Percentiles rank a stretch among this genome's conserved stretches.
Evolutionary conservation across 2,329 filamentous ascomycete genomes (phyloP).

Genomic region (Pseudogymnoascus destructans): DNA sequence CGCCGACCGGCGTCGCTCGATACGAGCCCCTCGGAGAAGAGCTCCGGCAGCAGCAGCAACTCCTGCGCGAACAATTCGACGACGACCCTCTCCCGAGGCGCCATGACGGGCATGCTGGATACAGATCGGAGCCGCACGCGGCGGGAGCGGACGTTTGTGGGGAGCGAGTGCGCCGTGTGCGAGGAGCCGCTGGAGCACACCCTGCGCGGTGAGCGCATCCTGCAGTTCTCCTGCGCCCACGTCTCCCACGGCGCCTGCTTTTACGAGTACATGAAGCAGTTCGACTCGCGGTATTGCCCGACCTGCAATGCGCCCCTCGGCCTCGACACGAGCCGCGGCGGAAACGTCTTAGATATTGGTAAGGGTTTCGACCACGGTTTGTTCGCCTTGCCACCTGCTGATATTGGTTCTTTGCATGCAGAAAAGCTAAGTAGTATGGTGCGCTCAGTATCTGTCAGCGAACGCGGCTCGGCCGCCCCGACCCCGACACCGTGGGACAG

Average conservation of each 20-base stretch:
- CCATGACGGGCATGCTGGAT: conserved; percentile 54
- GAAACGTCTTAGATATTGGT: conserved; percentile 90
- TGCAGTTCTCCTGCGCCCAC: conserved; percentile 94
- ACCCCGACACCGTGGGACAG: conserved; percentile 58
- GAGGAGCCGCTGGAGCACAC: conserved; percentile 96
- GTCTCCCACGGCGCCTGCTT: conserved; percentile 97
- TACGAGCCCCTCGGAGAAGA: neutral
- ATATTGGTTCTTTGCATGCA: conserved; percentile 29
- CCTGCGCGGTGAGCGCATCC: conserved; percentile 78
- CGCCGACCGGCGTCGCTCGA: neutral
- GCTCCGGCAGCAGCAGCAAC: neutral
- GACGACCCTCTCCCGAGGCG: conserved; percentile 14
- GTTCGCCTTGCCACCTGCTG: conserved; percentile 20
- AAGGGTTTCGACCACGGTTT: conserved; percentile 26
- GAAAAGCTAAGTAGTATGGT: conserved; percentile 94
- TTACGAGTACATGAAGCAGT: conserved; percentile 94
- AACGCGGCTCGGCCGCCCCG: conserved; percentile 37
- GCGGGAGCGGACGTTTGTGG: conserved; percentile 87
- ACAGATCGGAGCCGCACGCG: conserved; percentile 66
- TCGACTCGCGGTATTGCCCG: conserved; percentile 87
- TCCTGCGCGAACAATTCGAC: neutral
- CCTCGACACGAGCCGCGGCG: conserved; percentile 81
- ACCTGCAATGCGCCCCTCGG: conserved; percentile 85
- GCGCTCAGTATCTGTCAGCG: conserved; percentile 60
- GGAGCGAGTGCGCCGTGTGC: conserved; percentile 87